phyloP scores from a whole-genome alignment of 176 grass and related monocot species.

The Eremochloa ophiuroides region DNA sequence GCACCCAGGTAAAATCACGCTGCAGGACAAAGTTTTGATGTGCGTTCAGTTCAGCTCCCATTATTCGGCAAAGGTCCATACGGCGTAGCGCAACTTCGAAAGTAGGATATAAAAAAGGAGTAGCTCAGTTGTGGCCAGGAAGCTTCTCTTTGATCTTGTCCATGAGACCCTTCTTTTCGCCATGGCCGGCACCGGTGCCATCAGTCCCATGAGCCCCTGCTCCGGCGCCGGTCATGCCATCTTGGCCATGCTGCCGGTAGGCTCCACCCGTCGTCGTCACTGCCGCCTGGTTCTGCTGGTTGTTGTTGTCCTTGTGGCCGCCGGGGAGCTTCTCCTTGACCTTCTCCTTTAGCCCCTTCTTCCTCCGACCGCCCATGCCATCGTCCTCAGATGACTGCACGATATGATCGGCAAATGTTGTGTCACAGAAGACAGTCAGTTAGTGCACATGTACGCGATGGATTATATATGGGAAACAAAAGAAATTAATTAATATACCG shows the following conservation, averaged over 20 bases:
- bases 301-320: constrained; percentile 8
- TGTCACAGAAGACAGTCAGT: too few species aligned
- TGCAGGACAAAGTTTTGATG: too few species aligned
- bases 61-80: too few species aligned
- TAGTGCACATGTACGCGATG: not conserved
- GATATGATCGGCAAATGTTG: not conserved
- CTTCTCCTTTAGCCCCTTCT: constrained; percentile 71
- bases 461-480: not conserved
- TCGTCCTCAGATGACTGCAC: constrained; percentile 46
- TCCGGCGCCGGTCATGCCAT: not conserved
- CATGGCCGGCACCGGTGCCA: not conserved
- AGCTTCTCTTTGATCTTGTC: too few species aligned
- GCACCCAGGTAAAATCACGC: too few species aligned
- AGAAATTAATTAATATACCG: constrained; percentile 25
- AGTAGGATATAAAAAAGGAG: too few species aligned
- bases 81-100: too few species aligned
- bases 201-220: not conserved
- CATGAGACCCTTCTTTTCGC: too few species aligned
- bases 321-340: constrained; percentile 59
- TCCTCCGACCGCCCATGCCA: constrained; percentile 51
- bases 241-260: constrained; percentile 18
- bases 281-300: not conserved
- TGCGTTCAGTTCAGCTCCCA: too few species aligned
- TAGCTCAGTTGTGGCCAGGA: too few species aligned
- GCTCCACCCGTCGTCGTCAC: not conserved